Evolutionary conservation across 345 rosid species (phyloP), one percentile per base, ranked within the genome.

Genomic region (Alliaria petiolata): DNA sequence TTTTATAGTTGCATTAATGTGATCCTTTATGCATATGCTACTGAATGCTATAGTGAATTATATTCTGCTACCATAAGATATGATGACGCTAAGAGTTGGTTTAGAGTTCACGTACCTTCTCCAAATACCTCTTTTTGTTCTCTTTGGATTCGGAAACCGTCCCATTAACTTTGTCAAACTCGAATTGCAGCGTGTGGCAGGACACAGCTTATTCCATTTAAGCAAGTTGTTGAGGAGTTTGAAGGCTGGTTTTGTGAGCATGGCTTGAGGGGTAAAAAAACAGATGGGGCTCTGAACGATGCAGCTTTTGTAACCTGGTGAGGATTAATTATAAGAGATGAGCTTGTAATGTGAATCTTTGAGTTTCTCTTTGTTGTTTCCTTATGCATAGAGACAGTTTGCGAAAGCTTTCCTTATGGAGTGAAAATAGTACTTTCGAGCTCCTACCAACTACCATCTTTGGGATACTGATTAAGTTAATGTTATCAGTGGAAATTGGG

Each of bases 301-400:
- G 93, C 96, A 40, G 96, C 98, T 53, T 90, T 93, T 81, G 87
- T 89, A 44, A 93, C 96, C 60, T 90, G 98, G 98, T 90, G 78
- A 79, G 89, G 79, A 47, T 42, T 12, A 22, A 1, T 45, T 3
- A 54, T 47, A 17, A 45, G 59, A 64, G 33, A 45, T 34, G 38
- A 53, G 64, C 19, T 31, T 62, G 20, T n/a, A 43, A 25, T 34
- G 63, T 44, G 9, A 63, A 54, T 49, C 2, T 5, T 26, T 31
- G 26, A 45, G 43, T 61, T 26, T 51, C 47, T n/a, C n/a, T n/a
- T n/a, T n/a, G n/a, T n/a, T n/a, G n/a, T n/a, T n/a, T n/a, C n/a
- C 19, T 15, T 16, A 13, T 31, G 62, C 38, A 8, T 9, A 40
- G 52, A 28, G 1, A 60, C 42, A 38, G n/a, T 36, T 46, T 57